A percentile compares a stretch with the other conserved stretches of the same genome.
These are phyloP conservation scores for Parsonsia alboflavescens DNA, from an alignment of 257 asterid species.

Conservation along the genomic window DNA sequence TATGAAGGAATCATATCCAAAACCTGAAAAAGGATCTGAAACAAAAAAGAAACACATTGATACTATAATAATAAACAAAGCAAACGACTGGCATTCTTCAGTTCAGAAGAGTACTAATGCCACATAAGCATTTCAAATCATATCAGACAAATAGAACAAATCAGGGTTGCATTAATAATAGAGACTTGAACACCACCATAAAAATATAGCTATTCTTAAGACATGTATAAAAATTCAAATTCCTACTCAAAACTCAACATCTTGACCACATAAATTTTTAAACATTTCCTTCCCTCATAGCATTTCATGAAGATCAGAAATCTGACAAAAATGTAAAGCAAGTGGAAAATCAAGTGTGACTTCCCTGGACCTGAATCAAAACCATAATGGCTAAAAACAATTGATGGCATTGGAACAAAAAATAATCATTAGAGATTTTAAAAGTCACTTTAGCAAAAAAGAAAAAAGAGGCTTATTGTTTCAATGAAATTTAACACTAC, in stretches of 20 bases:
- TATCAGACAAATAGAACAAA: not conserved
- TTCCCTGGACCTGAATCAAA: not conserved
- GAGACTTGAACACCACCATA: not conserved
- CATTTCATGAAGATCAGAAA: not conserved
- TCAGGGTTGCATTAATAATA: not conserved
- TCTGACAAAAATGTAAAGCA: no score
- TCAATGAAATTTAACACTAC: not conserved
- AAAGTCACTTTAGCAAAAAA: not conserved
- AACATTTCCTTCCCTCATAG: not conserved
- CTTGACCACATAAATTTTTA: not conserved
- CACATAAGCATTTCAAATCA: not conserved
- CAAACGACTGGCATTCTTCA: not conserved
- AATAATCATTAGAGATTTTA: not conserved
- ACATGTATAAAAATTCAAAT: not conserved
- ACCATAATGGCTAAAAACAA: not conserved
- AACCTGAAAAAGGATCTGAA: conserved; percentile 65
- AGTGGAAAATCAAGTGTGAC: not conserved
- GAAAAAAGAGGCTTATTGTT: not conserved
- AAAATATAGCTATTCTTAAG: not conserved
- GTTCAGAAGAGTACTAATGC: not conserved
- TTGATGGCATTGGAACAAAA: not conserved
- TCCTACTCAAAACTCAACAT: not conserved
- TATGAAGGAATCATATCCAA: conserved; percentile 69
- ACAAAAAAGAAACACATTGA: conserved; percentile 21
- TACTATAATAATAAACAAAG: conserved; percentile 1